Evolutionary conservation across 805 yeast species (phyloP).

Genomic region (Sungouiozyma ichnusensis): DNA sequence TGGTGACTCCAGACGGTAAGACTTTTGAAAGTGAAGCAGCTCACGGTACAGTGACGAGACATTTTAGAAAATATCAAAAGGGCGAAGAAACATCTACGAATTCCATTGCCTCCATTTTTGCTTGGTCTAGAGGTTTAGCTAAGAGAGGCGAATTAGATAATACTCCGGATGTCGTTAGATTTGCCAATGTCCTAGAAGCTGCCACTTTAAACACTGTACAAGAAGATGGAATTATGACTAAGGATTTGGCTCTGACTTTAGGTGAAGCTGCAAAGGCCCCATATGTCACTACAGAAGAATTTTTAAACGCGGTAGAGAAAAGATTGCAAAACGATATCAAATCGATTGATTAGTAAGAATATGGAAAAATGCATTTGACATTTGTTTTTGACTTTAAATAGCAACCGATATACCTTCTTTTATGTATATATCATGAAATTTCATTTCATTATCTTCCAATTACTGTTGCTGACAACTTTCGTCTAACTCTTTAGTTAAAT

Average conservation of each 20-base stretch:
- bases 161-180: slow-evolving; percentile 59
- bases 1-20: slow-evolving; percentile 77
- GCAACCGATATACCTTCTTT: too few species aligned
- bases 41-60: slow-evolving; percentile 83
- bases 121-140: slow-evolving; percentile 77
- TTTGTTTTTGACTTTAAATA: too few species aligned
- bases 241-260: slow-evolving; percentile 66
- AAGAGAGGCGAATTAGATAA: slow-evolving; percentile 71
- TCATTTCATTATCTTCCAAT: background rate
- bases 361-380: too few species aligned
- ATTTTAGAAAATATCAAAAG: slow-evolving; percentile 69
- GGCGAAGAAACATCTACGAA: slow-evolving; percentile 79
- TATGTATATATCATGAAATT: background rate
- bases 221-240: slow-evolving; percentile 68
- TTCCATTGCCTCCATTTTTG: slow-evolving; percentile 77
- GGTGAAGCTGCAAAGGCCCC: slow-evolving; percentile 51
- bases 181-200: slow-evolving; percentile 54
- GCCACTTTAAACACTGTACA: slow-evolving; percentile 67
- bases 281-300: slow-evolving; percentile 66
- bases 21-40: slow-evolving; percentile 84
- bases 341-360: slow-evolving; percentile 15
- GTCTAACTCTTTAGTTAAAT: slow-evolving; percentile 20
- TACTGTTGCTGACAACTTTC: slow-evolving; percentile 26
- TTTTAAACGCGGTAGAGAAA: slow-evolving; percentile 64
- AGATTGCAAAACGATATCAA: slow-evolving; percentile 34